These are phyloP conservation scores for Albugo laibachii DNA, from an alignment of 352 stramenopile genomes.

Conservation along the genomic window DNA sequence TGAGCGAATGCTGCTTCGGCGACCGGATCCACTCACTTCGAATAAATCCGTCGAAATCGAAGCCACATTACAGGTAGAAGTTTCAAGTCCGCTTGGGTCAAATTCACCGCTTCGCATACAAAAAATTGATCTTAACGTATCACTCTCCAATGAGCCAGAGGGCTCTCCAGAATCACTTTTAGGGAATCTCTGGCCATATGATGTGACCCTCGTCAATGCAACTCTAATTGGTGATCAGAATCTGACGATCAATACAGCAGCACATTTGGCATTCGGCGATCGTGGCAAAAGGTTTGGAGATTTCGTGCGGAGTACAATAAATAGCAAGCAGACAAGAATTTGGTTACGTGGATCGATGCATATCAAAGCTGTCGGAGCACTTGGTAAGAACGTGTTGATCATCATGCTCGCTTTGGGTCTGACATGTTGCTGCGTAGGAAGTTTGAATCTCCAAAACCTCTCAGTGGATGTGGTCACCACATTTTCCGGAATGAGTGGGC, in stretches of 20 bases:
- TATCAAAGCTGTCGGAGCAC: conserved; percentile 34
- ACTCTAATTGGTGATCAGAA: conserved; percentile 36
- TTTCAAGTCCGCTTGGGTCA: conserved; percentile 36
- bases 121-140: conserved; percentile 38
- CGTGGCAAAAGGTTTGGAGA: conserved; percentile 27
- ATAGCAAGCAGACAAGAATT: conserved; percentile 22
- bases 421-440: conserved; percentile 10
- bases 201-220: conserved; percentile 33
- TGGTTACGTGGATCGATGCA: conserved; percentile 29
- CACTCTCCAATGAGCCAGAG: conserved; percentile 12
- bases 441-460: conserved; percentile 22
- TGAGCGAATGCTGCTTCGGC: conserved; percentile 23
- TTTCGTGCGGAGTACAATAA: conserved; percentile 47
- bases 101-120: conserved; percentile 33
- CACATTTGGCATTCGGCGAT: conserved; percentile 19
- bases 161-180: conserved; percentile 14
- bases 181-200: conserved; percentile 24
- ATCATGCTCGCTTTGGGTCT: background rate
- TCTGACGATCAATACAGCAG: conserved; percentile 43
- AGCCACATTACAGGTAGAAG: conserved; percentile 40
- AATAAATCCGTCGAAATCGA: conserved; percentile 25
- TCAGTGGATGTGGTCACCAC: conserved; percentile 21
- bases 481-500: conserved; percentile 41
- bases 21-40: conserved; percentile 17
- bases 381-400: conserved; percentile 18